Conservation (phyloP, 2,329 filamentous ascomycete genomes). For the Penicillium sp. region DNA sequence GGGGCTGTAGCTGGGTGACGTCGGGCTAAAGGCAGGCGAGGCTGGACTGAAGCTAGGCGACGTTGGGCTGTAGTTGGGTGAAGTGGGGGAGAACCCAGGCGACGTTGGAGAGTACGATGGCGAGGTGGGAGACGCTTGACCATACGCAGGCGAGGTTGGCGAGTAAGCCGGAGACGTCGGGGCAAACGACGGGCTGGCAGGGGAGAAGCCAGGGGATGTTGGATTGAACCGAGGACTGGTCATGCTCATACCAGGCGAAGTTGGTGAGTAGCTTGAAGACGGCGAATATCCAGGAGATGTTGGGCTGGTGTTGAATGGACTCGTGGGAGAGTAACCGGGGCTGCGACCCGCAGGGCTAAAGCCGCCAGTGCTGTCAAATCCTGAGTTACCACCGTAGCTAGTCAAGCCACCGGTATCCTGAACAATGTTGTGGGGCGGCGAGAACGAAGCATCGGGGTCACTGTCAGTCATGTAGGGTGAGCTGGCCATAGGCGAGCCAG, state of each 20-base stretch:
- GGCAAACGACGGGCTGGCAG: constrained; percentile 55
- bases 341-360: constrained; percentile 70
- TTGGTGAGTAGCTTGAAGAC: constrained; percentile 68
- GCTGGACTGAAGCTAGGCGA: constrained; percentile 58
- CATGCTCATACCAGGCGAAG: constrained; percentile 65
- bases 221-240: constrained; percentile 59
- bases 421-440: constrained; percentile 73
- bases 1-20: constrained; percentile 60
- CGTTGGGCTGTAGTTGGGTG: constrained; percentile 62
- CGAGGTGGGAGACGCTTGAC: constrained; percentile 66
- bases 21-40: constrained; percentile 56
- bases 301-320: constrained; percentile 73
- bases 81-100: constrained; percentile 59
- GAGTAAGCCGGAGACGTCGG: constrained; percentile 68
- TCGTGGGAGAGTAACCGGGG: constrained; percentile 68
- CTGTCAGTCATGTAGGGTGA: constrained; percentile 63
- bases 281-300: constrained; percentile 69
- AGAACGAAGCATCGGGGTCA: constrained; percentile 64
- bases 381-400: constrained; percentile 64
- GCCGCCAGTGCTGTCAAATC: constrained; percentile 55
- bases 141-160: constrained; percentile 71
- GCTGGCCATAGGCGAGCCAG: constrained; percentile 64
- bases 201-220: constrained; percentile 56
- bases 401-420: constrained; percentile 59
- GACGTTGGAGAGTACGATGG: constrained; percentile 57